Percentiles rank a stretch among this genome's conserved stretches.
phyloP scores from a whole-genome alignment of 371 early-diverging fungal genomes.

The Apophysomyces ossiformis region DNA sequence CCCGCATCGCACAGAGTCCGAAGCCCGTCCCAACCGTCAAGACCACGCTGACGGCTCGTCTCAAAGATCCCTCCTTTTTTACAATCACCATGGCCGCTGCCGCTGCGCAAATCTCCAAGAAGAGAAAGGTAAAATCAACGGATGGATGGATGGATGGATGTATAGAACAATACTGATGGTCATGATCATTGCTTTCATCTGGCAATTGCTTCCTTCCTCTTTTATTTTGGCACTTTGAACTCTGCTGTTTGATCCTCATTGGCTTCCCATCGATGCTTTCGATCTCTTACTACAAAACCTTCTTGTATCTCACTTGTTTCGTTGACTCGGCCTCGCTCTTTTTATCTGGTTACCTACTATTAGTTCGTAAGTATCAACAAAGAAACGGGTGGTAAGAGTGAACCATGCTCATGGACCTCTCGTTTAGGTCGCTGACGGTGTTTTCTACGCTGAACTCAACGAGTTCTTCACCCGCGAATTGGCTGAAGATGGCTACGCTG shows the following conservation, averaged over 20 bases:
- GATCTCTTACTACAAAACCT: background rate
- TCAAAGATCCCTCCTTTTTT: constrained; percentile 32
- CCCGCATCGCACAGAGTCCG: background rate
- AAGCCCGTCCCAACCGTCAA: constrained; percentile 11
- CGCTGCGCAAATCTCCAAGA: constrained; percentile 73
- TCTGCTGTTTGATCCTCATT: background rate
- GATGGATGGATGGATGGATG: constrained; percentile 40
- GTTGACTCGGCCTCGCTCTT: background rate
- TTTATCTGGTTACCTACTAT: background rate
- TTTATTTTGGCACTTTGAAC: no score
- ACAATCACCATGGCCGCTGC: constrained; percentile 44
- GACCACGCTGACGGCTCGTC: constrained; percentile 10
- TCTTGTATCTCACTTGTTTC: background rate
- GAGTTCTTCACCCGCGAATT: constrained; percentile 97
- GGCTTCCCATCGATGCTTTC: background rate
- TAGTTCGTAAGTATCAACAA: constrained; percentile 55
- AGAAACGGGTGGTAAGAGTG: constrained; percentile 2
- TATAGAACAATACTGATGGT: constrained; percentile 10
- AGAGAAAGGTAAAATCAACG: constrained; percentile 69
- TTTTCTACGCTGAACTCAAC: constrained; percentile 99
- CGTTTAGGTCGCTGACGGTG: constrained; percentile 95
- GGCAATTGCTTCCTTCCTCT: no score
- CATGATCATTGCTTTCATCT: background rate
- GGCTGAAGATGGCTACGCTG: constrained; percentile 92
- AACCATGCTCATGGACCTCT: background rate